phyloP scores from a whole-genome alignment of 169 alveolate genomes.

The Eimeria sp. region DNA sequence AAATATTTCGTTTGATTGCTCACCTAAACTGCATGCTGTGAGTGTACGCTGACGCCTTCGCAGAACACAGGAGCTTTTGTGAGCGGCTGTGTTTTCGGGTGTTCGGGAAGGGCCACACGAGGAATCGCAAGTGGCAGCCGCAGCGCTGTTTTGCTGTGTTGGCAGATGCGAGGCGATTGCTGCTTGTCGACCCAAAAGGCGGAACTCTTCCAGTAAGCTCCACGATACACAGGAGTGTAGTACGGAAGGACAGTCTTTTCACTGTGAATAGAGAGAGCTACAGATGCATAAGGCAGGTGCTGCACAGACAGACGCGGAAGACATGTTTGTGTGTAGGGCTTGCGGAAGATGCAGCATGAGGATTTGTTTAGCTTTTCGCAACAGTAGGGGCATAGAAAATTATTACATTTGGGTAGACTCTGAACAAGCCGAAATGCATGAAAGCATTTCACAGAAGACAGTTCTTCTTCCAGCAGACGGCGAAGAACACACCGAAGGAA shows the following conservation, averaged over 20 bases:
- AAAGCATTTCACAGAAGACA: conserved; percentile 41
- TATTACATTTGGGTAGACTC: not conserved
- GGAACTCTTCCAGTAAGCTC: conserved; percentile 8
- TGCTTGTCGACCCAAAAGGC: conserved; percentile 69
- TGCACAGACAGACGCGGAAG: not conserved
- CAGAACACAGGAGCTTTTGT: conserved; percentile 66
- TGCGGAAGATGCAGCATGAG: not conserved
- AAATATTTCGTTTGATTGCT: not conserved
- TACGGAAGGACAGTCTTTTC: not conserved
- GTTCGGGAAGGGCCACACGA: conserved; percentile 34
- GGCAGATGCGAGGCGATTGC: conserved; percentile 56
- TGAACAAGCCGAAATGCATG: not conserved
- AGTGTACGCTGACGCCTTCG: not conserved
- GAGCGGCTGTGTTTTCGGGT: conserved; percentile 59
- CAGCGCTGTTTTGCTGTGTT: conserved; percentile 70
- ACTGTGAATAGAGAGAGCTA: not conserved
- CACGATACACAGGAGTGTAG: not conserved
- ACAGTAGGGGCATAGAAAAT: not conserved
- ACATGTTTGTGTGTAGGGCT: not conserved
- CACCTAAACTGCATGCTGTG: not conserved
- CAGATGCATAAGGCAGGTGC: not conserved
- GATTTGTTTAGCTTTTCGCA: not conserved
- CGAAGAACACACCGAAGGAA: conserved; percentile 65
- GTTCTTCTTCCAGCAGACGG: conserved; percentile 51
- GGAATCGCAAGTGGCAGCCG: conserved; percentile 73